Conservation (phyloP, 1,284 basidiomycete genomes). For the Cystobasidiaceae sp. region DNA sequence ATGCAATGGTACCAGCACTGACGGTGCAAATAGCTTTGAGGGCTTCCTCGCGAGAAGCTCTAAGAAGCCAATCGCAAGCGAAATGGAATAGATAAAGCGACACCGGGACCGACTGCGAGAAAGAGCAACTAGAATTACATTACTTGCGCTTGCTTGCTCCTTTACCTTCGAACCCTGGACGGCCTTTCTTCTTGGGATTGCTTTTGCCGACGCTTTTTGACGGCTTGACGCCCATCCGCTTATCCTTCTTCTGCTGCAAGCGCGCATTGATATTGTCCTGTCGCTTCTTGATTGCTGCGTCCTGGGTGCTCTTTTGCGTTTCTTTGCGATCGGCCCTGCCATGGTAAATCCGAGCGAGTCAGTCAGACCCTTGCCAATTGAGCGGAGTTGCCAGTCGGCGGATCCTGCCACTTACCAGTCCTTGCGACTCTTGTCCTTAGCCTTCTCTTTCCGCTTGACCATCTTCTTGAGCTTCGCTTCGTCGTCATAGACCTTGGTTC, state of each 20-base stretch:
- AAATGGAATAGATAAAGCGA: too few relatives aligned
- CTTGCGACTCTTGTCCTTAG: conserved; percentile 73
- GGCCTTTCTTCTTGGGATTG: conserved; percentile 52
- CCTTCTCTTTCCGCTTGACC: conserved; percentile 80
- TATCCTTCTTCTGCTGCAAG: conserved; percentile 70
- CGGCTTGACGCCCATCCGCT: conserved; percentile 58
- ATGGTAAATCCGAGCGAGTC: background rate
- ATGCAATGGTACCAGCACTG: too few relatives aligned
- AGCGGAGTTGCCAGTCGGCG: conserved; percentile 10
- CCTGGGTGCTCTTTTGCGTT: conserved; percentile 64
- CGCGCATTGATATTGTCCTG: conserved; percentile 78
- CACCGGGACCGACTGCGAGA: too few relatives aligned
- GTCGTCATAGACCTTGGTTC: conserved; percentile 80
- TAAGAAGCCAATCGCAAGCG: too few relatives aligned
- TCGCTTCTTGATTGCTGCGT: conserved; percentile 78
- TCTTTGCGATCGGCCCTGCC: conserved; percentile 77
- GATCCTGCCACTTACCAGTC: conserved; percentile 60
- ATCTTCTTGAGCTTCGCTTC: conserved; percentile 78
- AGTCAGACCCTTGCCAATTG: background rate
- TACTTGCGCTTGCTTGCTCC: conserved; percentile 42
- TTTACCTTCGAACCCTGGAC: conserved; percentile 64
- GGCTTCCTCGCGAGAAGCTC: too few relatives aligned
- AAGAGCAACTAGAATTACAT: too few relatives aligned
- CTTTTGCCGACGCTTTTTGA: conserved; percentile 23
- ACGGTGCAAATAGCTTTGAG: too few relatives aligned